Evolutionary conservation across 1,284 basidiomycete species (phyloP), one percentile per base, ranked within the genome.

Genomic region (Xerocomus amazonicus): DNA sequence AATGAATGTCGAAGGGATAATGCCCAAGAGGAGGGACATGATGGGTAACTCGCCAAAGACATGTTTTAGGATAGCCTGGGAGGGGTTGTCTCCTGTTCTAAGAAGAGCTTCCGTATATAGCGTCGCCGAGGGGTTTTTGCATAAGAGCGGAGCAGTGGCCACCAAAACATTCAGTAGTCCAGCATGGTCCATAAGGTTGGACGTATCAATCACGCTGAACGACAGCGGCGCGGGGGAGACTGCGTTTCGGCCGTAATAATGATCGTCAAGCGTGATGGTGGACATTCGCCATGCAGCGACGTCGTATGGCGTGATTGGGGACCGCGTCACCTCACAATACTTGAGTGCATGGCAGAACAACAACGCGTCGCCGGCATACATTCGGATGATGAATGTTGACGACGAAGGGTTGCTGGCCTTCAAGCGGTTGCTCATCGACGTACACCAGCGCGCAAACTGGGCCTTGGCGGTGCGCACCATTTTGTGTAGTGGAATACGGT

Each of bases 151-250:
- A 17, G 54, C 48, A 0, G 71, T 62, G 10, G 63, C 63, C 7
- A 73, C 48, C 16, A 81, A 60, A 27, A 81, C 40, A 49, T 81
- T 81, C 16, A 80, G 36, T 3, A 79, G 60, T 0, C 78, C 79
- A 3, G 73, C 31, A 40, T 76, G 71, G 54, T 81, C 78, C 14
- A 63, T 49, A 9, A 81, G 56, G 47, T 80, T 80, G 4, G 78
- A 79, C 0, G 79, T 77, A 28, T 82, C 78, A 46, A 82, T 77
- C 36, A 79, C 68, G 45, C 79, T 68, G 62, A 81, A 81, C 0
- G 47, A 51, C 5, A 63, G 52, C 1, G 77, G 76, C 0, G 74
- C 73, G 0, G 48, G 43, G 2, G 49, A 55, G 1, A 14, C 47
- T 28, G 35, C 47, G 27, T 35, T 46, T 19, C 14, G n/a, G 6